Conservation (phyloP, 2,329 filamentous ascomycete species). For the Fusarium sp. region DNA sequence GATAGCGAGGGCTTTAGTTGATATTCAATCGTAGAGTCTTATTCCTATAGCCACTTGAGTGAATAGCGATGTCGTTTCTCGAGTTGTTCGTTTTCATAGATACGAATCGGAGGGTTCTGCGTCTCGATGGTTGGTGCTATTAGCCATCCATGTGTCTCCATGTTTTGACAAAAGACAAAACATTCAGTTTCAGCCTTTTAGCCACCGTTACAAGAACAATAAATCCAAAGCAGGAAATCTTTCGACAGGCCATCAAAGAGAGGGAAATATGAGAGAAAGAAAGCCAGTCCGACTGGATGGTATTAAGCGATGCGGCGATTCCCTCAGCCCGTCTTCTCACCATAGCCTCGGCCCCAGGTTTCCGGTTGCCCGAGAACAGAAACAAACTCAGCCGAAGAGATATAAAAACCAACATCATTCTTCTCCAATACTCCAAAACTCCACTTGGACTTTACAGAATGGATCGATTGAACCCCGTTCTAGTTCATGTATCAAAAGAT, state of each 20-base stretch:
- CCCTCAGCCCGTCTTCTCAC: neutral
- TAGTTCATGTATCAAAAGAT: neutral
- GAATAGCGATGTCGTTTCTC: neutral
- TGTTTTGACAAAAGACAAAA: neutral
- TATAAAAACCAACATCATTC: neutral
- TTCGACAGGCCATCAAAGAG: neutral
- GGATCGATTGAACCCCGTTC: rapidly evolving
- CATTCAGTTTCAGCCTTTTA: no score
- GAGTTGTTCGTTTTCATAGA: neutral
- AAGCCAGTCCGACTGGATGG: neutral
- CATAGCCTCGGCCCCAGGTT: conserved; percentile 18
- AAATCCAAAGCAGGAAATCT: neutral
- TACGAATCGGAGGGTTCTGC: neutral
- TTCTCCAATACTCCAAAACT: rapidly evolving
- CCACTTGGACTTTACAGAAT: neutral
- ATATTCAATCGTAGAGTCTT: neutral
- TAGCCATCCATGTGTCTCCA: neutral
- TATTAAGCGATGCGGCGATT: neutral
- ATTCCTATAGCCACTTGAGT: neutral
- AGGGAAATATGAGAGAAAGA: neutral
- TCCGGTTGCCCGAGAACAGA: conserved; percentile 9
- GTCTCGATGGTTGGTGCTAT: neutral
- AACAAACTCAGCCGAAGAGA: neutral
- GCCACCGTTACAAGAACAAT: neutral
- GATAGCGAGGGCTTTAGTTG: neutral